Evolutionary conservation across 2,329 filamentous ascomycete genomes (phyloP).

Genomic region (Cercospora sp.): DNA sequence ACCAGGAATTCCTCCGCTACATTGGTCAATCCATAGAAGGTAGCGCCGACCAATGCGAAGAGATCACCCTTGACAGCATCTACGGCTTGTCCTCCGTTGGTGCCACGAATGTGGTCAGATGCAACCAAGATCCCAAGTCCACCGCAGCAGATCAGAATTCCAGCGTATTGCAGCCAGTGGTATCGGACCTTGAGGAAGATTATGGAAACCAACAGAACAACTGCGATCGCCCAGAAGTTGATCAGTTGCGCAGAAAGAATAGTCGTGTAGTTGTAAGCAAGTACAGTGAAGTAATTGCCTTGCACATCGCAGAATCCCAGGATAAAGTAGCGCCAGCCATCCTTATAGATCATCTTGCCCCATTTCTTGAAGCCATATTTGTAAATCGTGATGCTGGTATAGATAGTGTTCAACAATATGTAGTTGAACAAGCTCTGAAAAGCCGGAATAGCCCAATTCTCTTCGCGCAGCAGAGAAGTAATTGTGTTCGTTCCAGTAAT

Average conservation of each 20-base stretch:
- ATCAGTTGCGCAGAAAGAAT: constrained; percentile 91
- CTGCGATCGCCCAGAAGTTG: constrained; percentile 97
- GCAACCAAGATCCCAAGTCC: constrained; percentile 86
- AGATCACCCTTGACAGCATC: constrained; percentile 87
- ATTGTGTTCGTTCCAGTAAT: constrained; percentile 94
- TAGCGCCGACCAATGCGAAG: constrained; percentile 85
- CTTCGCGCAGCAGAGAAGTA: constrained; percentile 67
- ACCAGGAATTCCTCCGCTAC: constrained; percentile 95
- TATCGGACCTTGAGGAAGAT: constrained; percentile 83
- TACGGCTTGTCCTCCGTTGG: constrained; percentile 66
- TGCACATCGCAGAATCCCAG: constrained; percentile 91
- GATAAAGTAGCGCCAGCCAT: constrained; percentile 93
- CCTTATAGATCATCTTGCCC: constrained; percentile 60
- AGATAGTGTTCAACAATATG: constrained; percentile 76
- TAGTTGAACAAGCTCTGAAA: constrained; percentile 98
- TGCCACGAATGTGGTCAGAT: constrained; percentile 79
- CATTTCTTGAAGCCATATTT: constrained; percentile 75
- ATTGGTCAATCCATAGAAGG: constrained; percentile 87
- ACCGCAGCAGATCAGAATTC: constrained; percentile 87
- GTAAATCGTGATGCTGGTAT: constrained; percentile 76
- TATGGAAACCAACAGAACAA: constrained; percentile 85
- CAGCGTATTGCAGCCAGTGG: constrained; percentile 77
- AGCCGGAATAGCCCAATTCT: constrained; percentile 80
- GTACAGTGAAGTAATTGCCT: constrained; percentile 96
- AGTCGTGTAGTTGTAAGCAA: constrained; percentile 91